These are phyloP conservation scores for Pythium sp. DNA, from an alignment of 352 stramenopile species.

Conservation along the genomic window DNA sequence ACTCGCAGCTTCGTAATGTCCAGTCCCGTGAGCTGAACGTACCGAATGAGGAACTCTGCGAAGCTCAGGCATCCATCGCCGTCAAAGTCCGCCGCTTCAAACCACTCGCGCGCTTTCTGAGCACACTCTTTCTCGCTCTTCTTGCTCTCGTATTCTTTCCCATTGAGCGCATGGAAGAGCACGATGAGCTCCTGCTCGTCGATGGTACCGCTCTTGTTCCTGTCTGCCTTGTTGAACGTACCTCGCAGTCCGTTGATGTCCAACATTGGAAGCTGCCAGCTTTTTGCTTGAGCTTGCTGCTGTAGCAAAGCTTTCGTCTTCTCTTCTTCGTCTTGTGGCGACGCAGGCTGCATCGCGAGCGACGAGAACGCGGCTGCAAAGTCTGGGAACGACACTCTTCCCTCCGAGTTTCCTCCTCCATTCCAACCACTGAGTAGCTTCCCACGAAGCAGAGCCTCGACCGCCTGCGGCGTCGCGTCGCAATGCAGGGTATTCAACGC, in stretches of 20 bases:
- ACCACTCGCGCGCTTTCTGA: slow-evolving; percentile 36
- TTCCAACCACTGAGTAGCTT: slow-evolving; percentile 23
- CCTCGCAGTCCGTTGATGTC: slow-evolving; percentile 36
- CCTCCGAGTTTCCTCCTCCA: slow-evolving; percentile 6
- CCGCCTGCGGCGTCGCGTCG: slow-evolving; percentile 27
- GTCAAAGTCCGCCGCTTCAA: slow-evolving; percentile 29
- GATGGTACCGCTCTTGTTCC: slow-evolving; percentile 34
- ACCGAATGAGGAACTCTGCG: slow-evolving; percentile 65
- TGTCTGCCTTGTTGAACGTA: slow-evolving; percentile 43
- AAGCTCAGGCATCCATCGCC: slow-evolving; percentile 41
- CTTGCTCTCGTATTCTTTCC: slow-evolving; percentile 13
- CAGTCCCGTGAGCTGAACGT: slow-evolving; percentile 39
- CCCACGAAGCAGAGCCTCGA: slow-evolving; percentile 35
- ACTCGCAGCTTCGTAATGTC: slow-evolving; percentile 33
- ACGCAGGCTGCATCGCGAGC: slow-evolving; percentile 41
- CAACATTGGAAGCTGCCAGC: slow-evolving; percentile 30
- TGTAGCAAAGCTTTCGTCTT: not conserved
- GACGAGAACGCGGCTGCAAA: slow-evolving; percentile 62
- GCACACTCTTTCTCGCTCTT: not conserved
- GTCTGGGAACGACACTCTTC: slow-evolving; percentile 41
- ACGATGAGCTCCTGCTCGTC: slow-evolving; percentile 34
- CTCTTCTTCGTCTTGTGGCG: not conserved
- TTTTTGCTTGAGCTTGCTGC: not conserved
- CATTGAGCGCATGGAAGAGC: slow-evolving; percentile 35
- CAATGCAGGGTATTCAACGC: slow-evolving; percentile 39